Evolutionary conservation across 176 grass and related monocot species (phyloP).

Genomic region (Lolium rigidum): DNA sequence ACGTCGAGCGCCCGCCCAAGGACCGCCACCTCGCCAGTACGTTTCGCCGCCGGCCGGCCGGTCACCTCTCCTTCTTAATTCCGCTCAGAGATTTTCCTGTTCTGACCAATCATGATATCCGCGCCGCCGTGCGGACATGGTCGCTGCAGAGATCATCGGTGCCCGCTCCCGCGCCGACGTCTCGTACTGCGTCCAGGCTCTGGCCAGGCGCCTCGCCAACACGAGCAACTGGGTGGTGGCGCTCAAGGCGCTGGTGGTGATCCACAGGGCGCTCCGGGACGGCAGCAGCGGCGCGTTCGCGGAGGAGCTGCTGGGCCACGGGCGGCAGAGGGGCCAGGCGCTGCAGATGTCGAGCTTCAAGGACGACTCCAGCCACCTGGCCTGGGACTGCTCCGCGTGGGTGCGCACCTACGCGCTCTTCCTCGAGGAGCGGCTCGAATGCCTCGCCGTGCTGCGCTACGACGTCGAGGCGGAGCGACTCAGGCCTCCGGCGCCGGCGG

Average conservation of each 20-base stretch:
- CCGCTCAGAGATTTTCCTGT: neutral
- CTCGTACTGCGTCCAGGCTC: conserved; percentile 79
- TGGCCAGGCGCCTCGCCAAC: conserved; percentile 79
- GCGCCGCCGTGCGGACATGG: too few species aligned
- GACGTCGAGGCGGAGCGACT: conserved; percentile 76
- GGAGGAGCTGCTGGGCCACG: conserved; percentile 76
- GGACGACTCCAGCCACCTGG: conserved; percentile 79
- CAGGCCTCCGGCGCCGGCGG: conserved; percentile 36
- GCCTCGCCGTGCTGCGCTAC: conserved; percentile 75
- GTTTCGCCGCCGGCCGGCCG: neutral
- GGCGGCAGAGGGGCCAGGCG: conserved; percentile 57
- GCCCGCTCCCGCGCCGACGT: conserved; percentile 76
- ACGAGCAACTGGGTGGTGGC: conserved; percentile 95
- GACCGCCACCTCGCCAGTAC: conserved; percentile 88
- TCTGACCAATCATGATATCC: conserved; percentile 29
- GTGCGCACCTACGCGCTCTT: conserved; percentile 89
- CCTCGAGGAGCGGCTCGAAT: conserved; percentile 93
- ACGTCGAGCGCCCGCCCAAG: conserved; percentile 87
- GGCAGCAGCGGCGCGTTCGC: conserved; percentile 76
- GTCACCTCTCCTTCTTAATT: neutral
- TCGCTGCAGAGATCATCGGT: conserved; percentile 63
- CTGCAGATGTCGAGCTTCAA: conserved; percentile 88
- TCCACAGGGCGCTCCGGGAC: conserved; percentile 75
- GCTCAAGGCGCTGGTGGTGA: conserved; percentile 87
- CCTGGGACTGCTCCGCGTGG: conserved; percentile 96